Conservation (phyloP, 768 basidiomycete species). For the Paxillus rubicundulus region DNA sequence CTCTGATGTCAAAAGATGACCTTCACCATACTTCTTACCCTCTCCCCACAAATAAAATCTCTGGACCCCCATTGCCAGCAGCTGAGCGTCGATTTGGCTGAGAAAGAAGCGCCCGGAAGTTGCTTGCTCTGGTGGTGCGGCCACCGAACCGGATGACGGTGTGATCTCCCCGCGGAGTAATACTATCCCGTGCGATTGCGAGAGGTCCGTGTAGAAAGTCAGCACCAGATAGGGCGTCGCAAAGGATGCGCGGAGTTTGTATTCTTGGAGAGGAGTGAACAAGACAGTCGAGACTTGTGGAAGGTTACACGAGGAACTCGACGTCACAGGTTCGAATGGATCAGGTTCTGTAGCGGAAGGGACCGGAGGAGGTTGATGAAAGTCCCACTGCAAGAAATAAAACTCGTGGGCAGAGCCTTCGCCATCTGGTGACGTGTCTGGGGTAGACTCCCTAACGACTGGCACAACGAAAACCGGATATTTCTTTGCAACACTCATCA, state of each 20-base stretch:
- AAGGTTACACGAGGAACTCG: constrained; percentile 32
- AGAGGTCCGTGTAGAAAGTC: constrained; percentile 90
- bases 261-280: constrained; percentile 93
- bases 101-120: constrained; percentile 49
- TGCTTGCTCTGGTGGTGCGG: constrained; percentile 33
- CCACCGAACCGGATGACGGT: constrained; percentile 47
- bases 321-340: constrained; percentile 39
- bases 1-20: constrained; percentile 21
- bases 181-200: constrained; percentile 73
- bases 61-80: constrained; percentile 77
- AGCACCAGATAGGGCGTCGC: constrained; percentile 89
- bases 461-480: constrained; percentile 86
- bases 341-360: constrained; percentile 47
- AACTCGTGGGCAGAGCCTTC: constrained; percentile 64
- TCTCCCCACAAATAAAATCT: constrained; percentile 76
- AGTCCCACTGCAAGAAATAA: constrained; percentile 87
- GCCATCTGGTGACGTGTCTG: constrained; percentile 28
- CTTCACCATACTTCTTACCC: constrained; percentile 10
- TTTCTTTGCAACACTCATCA: constrained; percentile 58
- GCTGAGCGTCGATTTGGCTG: constrained; percentile 78
- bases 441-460: constrained; percentile 50
- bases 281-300: constrained; percentile 71
- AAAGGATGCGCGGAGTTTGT: constrained; percentile 78
- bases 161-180: constrained; percentile 92
- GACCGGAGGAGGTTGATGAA: constrained; percentile 67